These are phyloP conservation scores for Entomortierella beljakovae DNA, from an alignment of 192 early-diverging fungal genomes.

Conservation along the genomic window DNA sequence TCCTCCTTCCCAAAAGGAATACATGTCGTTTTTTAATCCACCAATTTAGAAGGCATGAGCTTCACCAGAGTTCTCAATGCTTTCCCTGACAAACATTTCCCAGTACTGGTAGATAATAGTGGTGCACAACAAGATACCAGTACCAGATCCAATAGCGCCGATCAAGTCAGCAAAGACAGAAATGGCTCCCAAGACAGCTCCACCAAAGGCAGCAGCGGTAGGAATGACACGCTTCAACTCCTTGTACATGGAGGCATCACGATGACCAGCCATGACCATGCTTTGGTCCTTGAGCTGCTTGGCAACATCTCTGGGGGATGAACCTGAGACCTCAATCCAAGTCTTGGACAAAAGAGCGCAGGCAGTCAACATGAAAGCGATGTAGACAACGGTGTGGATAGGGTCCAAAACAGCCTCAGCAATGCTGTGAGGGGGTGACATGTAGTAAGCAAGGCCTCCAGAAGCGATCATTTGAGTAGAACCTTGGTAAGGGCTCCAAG, in stretches of 20 bases:
- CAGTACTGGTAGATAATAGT: conserved; percentile 99
- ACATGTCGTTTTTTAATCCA: background rate
- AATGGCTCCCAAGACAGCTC: conserved; percentile 94
- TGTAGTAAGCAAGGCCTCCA: conserved; percentile 96
- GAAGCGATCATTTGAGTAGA: conserved; percentile 94
- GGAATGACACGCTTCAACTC: conserved; percentile 99
- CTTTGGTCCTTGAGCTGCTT: conserved; percentile 98
- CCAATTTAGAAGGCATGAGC: conserved; percentile 47
- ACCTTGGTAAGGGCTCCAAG: conserved; percentile 96
- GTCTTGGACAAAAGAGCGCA: conserved; percentile 98
- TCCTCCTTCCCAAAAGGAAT: background rate
- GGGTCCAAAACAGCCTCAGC: conserved; percentile 89
- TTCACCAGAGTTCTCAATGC: conserved; percentile 67
- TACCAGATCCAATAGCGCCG: conserved; percentile 98
- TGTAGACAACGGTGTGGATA: conserved; percentile 94
- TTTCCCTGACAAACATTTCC: conserved; percentile 97
- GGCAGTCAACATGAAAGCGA: conserved; percentile 93
- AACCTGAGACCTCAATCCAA: conserved; percentile 99
- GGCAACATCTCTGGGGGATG: conserved; percentile 97
- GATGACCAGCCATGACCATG: conserved; percentile 93
- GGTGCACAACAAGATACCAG: conserved; percentile 97
- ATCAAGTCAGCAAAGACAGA: conserved; percentile 97
- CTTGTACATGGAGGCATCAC: conserved; percentile 98
- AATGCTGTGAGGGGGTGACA: conserved; percentile 95
- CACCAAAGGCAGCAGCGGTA: conserved; percentile 97